These are phyloP conservation scores for Taphrina communis DNA, from an alignment of 1,139 yeast genomes.

Conservation along the genomic window DNA sequence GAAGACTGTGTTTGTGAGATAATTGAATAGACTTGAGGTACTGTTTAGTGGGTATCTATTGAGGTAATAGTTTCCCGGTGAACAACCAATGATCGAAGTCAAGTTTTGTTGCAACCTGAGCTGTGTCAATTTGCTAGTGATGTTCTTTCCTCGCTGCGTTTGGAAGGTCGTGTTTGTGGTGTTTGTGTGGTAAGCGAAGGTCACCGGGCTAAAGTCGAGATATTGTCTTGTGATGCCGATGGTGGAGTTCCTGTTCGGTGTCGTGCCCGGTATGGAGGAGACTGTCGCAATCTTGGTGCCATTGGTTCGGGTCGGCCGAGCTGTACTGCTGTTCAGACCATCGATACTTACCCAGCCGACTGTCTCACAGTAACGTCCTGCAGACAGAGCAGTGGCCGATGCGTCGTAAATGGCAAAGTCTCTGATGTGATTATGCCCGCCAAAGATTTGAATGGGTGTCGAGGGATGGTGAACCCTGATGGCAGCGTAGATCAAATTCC, in stretches of 20 bases:
- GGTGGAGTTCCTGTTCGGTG: conserved; percentile 41
- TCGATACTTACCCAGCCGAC: conserved; percentile 80
- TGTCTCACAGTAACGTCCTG: conserved; percentile 93
- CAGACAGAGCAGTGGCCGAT: conserved; percentile 75
- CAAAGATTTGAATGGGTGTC: conserved; percentile 79
- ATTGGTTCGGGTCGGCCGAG: conserved; percentile 11
- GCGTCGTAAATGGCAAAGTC: conserved; percentile 76
- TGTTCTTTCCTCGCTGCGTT: conserved; percentile 61
- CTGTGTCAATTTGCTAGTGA: conserved; percentile 57
- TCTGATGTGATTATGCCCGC: conserved; percentile 93
- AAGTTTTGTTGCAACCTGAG: conserved; percentile 62
- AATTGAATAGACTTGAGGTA: conserved; percentile 63
- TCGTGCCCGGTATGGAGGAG: conserved; percentile 34
- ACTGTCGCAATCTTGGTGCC: conserved; percentile 41
- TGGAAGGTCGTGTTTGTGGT: conserved; percentile 50
- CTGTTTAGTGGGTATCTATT: conserved; percentile 72
- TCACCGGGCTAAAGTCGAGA: conserved; percentile 75
- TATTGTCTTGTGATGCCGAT: conserved; percentile 41
- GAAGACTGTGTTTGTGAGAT: conserved; percentile 66
- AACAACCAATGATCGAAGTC: conserved; percentile 64
- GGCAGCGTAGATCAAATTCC: conserved; percentile 56
- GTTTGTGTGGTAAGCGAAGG: conserved; percentile 69
- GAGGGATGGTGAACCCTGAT: conserved; percentile 67
- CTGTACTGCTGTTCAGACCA: conserved; percentile 47
- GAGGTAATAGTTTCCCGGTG: conserved; percentile 69